Percentiles rank a stretch among this genome's conserved stretches.
Conservation (phyloP, 2,329 filamentous ascomycete genomes). For the Aspergillus vadensis region DNA sequence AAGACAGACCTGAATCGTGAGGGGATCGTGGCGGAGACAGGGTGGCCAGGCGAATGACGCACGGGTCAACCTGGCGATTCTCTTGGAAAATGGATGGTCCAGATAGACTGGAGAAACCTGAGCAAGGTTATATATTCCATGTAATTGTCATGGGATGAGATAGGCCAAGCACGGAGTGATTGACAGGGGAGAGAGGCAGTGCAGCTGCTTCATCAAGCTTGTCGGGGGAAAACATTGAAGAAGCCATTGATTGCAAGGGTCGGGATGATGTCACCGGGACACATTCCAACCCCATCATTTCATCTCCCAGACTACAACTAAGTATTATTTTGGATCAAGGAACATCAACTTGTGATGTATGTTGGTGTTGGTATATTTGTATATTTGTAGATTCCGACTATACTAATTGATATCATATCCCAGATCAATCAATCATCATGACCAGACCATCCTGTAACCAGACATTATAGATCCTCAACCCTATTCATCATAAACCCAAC, state of each 20-base stretch:
- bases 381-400: no score
- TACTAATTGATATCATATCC: not conserved
- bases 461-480: slow-evolving; percentile 3
- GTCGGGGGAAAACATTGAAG: not conserved
- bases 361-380: not conserved
- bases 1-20: not conserved
- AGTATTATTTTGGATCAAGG: no score
- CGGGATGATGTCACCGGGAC: not conserved
- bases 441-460: slow-evolving; percentile 7
- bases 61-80: not conserved
- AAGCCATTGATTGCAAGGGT: not conserved
- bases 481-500: not conserved
- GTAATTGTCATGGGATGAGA: not conserved
- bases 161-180: not conserved
- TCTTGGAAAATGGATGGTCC: not conserved
- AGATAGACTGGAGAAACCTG: not conserved
- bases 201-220: not conserved
- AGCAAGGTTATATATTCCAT: not conserved
- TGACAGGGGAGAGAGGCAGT: not conserved
- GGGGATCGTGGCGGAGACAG: not conserved
- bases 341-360: no score
- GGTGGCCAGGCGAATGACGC: not conserved
- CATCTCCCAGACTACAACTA: no score
- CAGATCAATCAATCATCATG: not conserved
- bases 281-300: no score